Percentiles rank a stretch among this genome's conserved stretches.
Conservation (phyloP, 768 basidiomycete species). For the Phlebiopsis gigantea region DNA sequence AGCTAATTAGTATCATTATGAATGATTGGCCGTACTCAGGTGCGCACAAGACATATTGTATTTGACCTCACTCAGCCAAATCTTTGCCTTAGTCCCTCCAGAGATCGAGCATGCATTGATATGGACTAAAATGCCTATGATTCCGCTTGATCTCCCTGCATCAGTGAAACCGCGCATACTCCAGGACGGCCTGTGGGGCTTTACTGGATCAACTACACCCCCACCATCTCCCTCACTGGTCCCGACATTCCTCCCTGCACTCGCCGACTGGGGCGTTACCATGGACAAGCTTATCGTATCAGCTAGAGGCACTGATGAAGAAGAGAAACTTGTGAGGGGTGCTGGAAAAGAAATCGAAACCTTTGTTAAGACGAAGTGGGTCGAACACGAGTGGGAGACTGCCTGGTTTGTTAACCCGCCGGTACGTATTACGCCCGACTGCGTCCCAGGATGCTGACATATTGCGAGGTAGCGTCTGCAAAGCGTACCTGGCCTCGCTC, state of each 20-base stretch:
- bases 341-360: conserved; percentile 55
- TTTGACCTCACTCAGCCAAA: not conserved
- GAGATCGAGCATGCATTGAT: conserved; percentile 72
- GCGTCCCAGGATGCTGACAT: not conserved
- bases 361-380: conserved; percentile 66
- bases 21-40: conserved; percentile 92
- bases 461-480: conserved; percentile 60
- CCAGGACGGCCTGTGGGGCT: conserved; percentile 80
- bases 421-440: conserved; percentile 37
- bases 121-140: conserved; percentile 73
- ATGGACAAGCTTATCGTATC: conserved; percentile 54
- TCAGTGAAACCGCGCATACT: conserved; percentile 52
- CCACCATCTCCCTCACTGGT: conserved; percentile 59
- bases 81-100: conserved; percentile 60
- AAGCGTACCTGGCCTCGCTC: conserved; percentile 75
- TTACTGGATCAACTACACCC: conserved; percentile 53
- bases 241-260: conserved; percentile 50
- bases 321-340: conserved; percentile 42
- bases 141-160: conserved; percentile 50
- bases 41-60: too few species aligned
- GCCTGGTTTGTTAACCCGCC: conserved; percentile 91
- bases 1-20: conserved; percentile 63
- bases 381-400: conserved; percentile 76
- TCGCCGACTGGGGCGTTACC: conserved; percentile 69
- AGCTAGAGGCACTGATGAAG: conserved; percentile 42